Base-by-base conservation (phyloP, 768 basidiomycete species). In the Sporobolomyces roseus region DNA sequence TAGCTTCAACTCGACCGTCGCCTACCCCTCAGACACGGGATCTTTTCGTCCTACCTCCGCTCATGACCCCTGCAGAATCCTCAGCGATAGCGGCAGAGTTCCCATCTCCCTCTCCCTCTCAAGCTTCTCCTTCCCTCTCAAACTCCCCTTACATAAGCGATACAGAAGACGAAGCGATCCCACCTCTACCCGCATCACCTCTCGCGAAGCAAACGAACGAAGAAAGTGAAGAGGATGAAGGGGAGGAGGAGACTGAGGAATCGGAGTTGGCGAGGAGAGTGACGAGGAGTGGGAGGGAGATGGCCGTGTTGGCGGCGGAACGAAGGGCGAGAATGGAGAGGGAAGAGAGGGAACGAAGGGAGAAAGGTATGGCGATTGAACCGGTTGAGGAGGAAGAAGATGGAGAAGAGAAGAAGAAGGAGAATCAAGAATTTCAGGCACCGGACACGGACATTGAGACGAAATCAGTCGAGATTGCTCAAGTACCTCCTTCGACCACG, bases 11-110 rank as follows among this genome's bases (percentile, higher is more conserved):
- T 9, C 10, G 38, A 13, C 52, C 54, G 17, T 27, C 56, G 7
- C 41, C 56, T 4, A 30, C 25, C 8, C 56, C 56, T 27, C n/a
- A n/a, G n/a, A n/a, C n/a, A n/a, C n/a, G n/a, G n/a, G n/a, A n/a
- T n/a, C n/a, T 7, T 25, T n/a, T 25, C 19, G 2, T 46, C 9
- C 58, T 45, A 23, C 58, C 58, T 2, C 58, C 58, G 10, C 58
- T 60, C 43, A 60, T 60, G 58, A 48, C 58, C 6, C 58, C 58
- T 7, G 58, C 43, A 19, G 58, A 60, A 33, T 46, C 43, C 13
- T 60, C 58, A 2, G 58, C 58, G 3, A 33, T 60, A 25, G 58
- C 58, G 9, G 58, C 58, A 14, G 58, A 60, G 32, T 60, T 60
- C 25, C 58, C 58, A 3, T 60, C 58, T 1, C 58, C 58, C 10